Base-by-base conservation (phyloP, 768 basidiomycete genomes). In the Dentipellis fragilis region DNA sequence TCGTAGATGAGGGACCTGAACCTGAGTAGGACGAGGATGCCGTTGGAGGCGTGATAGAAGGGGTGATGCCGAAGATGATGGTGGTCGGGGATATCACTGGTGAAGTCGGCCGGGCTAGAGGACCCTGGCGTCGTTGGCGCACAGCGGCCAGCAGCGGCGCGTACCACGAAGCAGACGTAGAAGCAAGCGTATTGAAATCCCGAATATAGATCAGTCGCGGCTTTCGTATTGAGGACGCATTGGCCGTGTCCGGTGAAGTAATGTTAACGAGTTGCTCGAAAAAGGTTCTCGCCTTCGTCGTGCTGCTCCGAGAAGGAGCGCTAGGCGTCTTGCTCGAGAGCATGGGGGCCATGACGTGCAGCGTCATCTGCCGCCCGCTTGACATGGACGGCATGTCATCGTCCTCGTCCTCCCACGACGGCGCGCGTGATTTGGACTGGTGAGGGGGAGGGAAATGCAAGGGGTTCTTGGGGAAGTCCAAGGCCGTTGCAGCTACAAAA, bases 41-140 rank as follows among this genome's bases (percentile, higher is more conserved):
- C 23, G 65, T 60, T 10, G 79, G 72, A n/a, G 79, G 76, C 12
- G 80, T 71, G n/a, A 92, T 70, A 3, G 88, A 72, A 23, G 93
- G 91, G 0, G 87, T 84, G 63, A 90, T 82, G n/a, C 92, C 91
- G 63, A 95, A 88, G 16, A 96, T 75, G 49, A 96, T 90, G 8
- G 85, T 81, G 62, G 85, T 88, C 2, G 92, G 89, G 64, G 81
- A 81, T 37, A 69, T 60, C 11, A 83, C 77, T 1, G 82, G 77
- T n/a, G 81, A 79, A 5, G 80, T 74, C 10, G 82, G 75, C 29
- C 81, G 74, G 0, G 81, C 69, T 8, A 85, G 71, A 3, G 84
- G 75, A 2, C 86, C 84, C 59, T 81, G 77, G 35, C 93, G 80
- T 38, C 90, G 79, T 54, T 83, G 75, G 45, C 84, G 80, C n/a